Evolutionary conservation across 2,329 filamentous ascomycete species (phyloP).

Genomic region (Ciborinia camelliae): DNA sequence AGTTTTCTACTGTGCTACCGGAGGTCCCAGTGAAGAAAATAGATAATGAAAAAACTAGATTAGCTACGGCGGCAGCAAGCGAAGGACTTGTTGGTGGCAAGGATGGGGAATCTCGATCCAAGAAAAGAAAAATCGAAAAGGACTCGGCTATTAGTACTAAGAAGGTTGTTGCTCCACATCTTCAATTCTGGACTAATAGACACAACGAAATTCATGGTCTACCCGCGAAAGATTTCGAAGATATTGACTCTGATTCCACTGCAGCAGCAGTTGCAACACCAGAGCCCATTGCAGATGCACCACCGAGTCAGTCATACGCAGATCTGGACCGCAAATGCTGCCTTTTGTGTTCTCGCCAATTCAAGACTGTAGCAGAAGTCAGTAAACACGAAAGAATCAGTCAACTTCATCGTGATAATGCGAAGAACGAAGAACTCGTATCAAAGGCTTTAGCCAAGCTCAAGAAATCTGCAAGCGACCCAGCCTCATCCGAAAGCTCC

Average conservation of each 20-base stretch:
- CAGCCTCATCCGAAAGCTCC: constrained; percentile 24
- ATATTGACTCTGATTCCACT: constrained; percentile 28
- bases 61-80: constrained; percentile 39
- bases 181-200: constrained; percentile 69
- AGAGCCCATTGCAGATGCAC: constrained; percentile 31
- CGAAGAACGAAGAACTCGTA: constrained; percentile 49
- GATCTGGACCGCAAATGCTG: constrained; percentile 57
- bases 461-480: constrained; percentile 31
- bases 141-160: constrained; percentile 30
- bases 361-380: constrained; percentile 52
- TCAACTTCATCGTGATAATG: constrained; percentile 53
- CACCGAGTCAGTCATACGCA: constrained; percentile 55
- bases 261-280: constrained; percentile 21
- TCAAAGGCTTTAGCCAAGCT: constrained; percentile 41
- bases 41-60: constrained; percentile 37
- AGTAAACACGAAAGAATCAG: constrained; percentile 58
- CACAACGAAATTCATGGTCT: constrained; percentile 64
- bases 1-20: constrained; percentile 54
- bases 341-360: constrained; percentile 58
- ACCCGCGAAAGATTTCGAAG: constrained; percentile 41
- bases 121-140: constrained; percentile 56
- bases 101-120: constrained; percentile 41
- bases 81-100: constrained; percentile 37
- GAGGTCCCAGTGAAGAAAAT: constrained; percentile 35
- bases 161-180: constrained; percentile 58